Conservation (phyloP, 73 alveolate genomes). For the Tetrahymena malaccensis region DNA sequence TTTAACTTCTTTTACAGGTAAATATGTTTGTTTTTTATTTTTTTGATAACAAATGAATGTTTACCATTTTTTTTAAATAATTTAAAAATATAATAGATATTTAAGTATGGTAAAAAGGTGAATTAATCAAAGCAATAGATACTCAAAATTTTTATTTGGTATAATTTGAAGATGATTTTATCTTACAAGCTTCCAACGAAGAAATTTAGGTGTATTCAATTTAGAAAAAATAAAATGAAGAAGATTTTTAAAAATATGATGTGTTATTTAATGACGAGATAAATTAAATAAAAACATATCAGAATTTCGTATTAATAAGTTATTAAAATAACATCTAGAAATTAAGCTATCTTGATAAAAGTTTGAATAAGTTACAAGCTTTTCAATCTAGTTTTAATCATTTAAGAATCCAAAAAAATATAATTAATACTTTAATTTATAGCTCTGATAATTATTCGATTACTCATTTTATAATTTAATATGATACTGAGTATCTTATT, state of each 20-base stretch:
- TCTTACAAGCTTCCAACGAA: not conserved
- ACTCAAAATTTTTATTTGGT: not conserved
- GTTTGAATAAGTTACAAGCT: too few species aligned
- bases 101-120: not conserved
- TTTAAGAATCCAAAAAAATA: not conserved
- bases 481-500: not conserved
- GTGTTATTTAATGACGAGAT: not conserved
- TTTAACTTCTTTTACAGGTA: too few species aligned
- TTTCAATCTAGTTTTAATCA: not conserved
- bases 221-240: too few species aligned
- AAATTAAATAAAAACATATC: not conserved
- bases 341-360: not conserved
- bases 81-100: not conserved
- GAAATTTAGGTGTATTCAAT: not conserved
- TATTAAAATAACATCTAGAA: not conserved
- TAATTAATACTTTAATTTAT: not conserved
- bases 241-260: not conserved
- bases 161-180: not conserved
- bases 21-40: too few species aligned
- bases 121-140: not conserved
- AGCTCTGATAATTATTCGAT: not conserved
- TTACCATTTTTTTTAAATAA: too few species aligned
- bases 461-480: not conserved
- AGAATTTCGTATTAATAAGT: not conserved
- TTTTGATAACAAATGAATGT: too few species aligned